A percentile compares a stretch with the other conserved stretches of the same genome.
Conservation (phyloP, 148 eudicot species). For the Camellia japonica region DNA sequence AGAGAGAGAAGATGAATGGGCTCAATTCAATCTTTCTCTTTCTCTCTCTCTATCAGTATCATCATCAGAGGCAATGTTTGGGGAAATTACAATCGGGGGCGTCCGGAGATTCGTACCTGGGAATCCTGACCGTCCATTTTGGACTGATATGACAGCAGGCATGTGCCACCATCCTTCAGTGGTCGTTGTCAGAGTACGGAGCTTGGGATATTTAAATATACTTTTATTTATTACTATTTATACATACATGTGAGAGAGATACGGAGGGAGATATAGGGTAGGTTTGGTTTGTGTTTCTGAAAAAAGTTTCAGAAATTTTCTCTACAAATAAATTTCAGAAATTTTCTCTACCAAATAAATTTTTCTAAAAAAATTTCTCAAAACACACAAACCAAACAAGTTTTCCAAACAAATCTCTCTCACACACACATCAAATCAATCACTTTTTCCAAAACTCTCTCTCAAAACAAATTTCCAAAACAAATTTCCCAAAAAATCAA, state of each 20-base stretch:
- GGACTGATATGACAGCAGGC: constrained; percentile 76
- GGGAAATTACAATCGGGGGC: constrained; percentile 38
- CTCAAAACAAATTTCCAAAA: too few species aligned
- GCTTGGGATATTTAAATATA: neutral
- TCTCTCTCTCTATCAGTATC: constrained; percentile 12
- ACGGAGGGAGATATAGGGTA: neutral
- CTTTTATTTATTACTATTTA: neutral
- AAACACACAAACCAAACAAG: too few species aligned
- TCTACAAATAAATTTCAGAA: too few species aligned
- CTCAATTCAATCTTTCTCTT: neutral
- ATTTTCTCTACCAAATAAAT: too few species aligned
- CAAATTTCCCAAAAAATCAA: too few species aligned
- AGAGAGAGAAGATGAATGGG: constrained; percentile 17
- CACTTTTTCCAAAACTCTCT: too few species aligned
- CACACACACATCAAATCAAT: too few species aligned
- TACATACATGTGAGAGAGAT: neutral
- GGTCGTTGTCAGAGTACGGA: constrained; percentile 99
- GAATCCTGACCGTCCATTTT: constrained; percentile 54
- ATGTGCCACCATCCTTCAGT: constrained; percentile 99
- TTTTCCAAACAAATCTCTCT: too few species aligned
- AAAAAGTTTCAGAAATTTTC: too few species aligned
- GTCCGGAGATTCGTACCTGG: constrained; percentile 45
- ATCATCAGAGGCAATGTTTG: constrained; percentile 13
- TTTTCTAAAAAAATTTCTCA: too few species aligned
- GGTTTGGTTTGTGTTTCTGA: too few species aligned